phyloP scores from a whole-genome alignment of 352 stramenopile species.

The Pythium sukuiense region DNA sequence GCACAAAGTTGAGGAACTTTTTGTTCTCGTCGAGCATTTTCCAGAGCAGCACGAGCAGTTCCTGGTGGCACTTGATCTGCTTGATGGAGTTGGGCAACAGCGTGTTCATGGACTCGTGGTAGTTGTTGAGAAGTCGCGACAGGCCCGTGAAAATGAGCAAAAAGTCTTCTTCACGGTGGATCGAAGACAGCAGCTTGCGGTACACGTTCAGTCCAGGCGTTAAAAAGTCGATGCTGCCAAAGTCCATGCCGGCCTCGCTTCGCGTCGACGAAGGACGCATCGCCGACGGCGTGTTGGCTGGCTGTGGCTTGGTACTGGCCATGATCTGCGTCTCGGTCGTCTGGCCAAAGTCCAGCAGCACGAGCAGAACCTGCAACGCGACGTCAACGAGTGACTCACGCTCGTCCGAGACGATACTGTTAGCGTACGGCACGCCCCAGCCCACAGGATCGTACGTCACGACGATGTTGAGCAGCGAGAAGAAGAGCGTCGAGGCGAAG shows the following conservation, averaged over 20 bases:
- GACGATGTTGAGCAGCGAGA: conserved; percentile 95
- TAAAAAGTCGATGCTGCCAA: conserved; percentile 25
- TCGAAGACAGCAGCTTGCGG: conserved; percentile 55
- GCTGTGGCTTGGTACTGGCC: conserved; percentile 54
- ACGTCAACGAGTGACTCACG: conserved; percentile 91
- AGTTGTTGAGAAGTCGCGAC: conserved; percentile 96
- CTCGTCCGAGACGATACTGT: conserved; percentile 88
- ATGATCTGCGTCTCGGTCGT: conserved; percentile 49
- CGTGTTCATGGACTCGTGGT: conserved; percentile 93
- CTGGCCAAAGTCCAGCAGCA: conserved; percentile 93
- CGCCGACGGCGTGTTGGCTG: conserved; percentile 35
- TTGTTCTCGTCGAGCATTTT: conserved; percentile 98
- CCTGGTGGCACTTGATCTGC: conserved; percentile 96
- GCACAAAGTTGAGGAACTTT: conserved; percentile 92
- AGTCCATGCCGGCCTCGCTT: conserved; percentile 37
- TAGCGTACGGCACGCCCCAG: conserved; percentile 88
- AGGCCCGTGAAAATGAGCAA: conserved; percentile 93
- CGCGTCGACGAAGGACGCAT: conserved; percentile 36
- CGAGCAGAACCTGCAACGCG: conserved; percentile 91
- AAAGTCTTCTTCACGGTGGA: conserved; percentile 89
- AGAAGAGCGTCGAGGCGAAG: conserved; percentile 95
- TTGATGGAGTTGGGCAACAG: conserved; percentile 93
- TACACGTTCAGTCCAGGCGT: conserved; percentile 53
- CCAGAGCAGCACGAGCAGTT: conserved; percentile 97
- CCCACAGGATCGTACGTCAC: conserved; percentile 93